Evolutionary conservation across 2,329 filamentous ascomycete species (phyloP).

Genomic region (Neopestalotiopsis sp.): DNA sequence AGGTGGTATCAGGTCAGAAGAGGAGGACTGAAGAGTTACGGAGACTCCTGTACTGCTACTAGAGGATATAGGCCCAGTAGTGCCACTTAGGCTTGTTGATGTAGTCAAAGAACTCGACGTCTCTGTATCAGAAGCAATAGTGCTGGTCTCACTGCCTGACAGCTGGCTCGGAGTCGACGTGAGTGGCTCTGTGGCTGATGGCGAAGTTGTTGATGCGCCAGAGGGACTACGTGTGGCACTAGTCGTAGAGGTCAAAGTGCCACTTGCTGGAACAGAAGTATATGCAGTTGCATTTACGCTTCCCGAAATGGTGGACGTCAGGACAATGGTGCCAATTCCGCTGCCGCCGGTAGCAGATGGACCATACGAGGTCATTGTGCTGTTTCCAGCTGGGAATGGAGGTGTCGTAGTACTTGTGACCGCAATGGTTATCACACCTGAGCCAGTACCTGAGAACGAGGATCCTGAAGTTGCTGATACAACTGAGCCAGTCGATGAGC

Average conservation of each 20-base stretch:
- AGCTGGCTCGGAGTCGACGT: neutral
- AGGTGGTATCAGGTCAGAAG: constrained; percentile 19
- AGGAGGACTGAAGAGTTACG: constrained; percentile 7
- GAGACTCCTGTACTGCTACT: neutral
- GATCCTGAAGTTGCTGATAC: neutral
- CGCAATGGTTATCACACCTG: neutral
- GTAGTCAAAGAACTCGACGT: constrained; percentile 5
- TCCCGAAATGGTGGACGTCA: neutral
- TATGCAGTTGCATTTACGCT: neutral
- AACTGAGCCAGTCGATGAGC: neutral
- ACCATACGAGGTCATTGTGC: constrained; percentile 21
- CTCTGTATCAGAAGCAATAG: neutral
- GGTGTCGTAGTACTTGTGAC: constrained; percentile 16
- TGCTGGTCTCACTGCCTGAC: neutral
- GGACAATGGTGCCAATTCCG: neutral
- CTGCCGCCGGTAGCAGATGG: constrained; percentile 21
- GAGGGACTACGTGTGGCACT: constrained; percentile 4
- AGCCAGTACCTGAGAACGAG: neutral
- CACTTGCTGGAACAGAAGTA: neutral
- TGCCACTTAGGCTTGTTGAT: neutral
- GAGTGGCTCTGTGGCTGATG: constrained; percentile 14
- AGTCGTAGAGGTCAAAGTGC: neutral
- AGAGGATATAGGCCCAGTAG: constrained; percentile 18
- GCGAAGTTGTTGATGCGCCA: constrained; percentile 15
- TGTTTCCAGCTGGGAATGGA: constrained; percentile 26